phyloP scores from a whole-genome alignment of 2,329 filamentous ascomycete species.

The Colletotrichum melonis region DNA sequence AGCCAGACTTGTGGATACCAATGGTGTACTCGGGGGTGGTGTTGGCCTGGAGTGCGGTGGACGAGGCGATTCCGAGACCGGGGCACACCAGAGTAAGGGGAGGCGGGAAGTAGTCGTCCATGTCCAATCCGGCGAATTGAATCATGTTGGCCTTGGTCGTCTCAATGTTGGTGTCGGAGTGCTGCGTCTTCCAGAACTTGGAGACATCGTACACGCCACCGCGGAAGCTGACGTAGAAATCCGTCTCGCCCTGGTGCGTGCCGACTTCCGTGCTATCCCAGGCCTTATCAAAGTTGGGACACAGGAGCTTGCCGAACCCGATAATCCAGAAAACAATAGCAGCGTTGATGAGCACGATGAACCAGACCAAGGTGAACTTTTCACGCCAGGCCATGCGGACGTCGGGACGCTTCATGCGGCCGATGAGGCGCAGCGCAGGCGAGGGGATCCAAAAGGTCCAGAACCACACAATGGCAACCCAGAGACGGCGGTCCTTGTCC shows the following conservation, averaged over 20 bases:
- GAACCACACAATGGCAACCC: slow-evolving; percentile 86
- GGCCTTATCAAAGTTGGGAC: slow-evolving; percentile 91
- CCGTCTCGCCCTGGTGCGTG: slow-evolving; percentile 75
- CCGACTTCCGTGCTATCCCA: slow-evolving; percentile 80
- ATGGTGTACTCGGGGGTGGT: slow-evolving; percentile 65
- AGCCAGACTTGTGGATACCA: slow-evolving; percentile 79
- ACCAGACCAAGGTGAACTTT: slow-evolving; percentile 83
- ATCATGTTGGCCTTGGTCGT: slow-evolving; percentile 76
- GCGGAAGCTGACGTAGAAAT: slow-evolving; percentile 89
- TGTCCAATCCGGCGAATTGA: slow-evolving; percentile 79
- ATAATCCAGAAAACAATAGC: slow-evolving; percentile 93
- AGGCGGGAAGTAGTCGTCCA: slow-evolving; percentile 88
- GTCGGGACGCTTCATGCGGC: slow-evolving; percentile 97
- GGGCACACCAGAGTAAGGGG: slow-evolving; percentile 81
- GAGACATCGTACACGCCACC: slow-evolving; percentile 93
- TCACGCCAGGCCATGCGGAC: slow-evolving; percentile 98
- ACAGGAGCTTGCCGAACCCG: slow-evolving; percentile 84
- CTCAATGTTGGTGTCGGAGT: slow-evolving; percentile 78
- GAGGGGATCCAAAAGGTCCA: slow-evolving; percentile 97
- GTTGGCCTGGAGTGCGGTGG: slow-evolving; percentile 71
- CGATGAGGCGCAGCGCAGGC: slow-evolving; percentile 80
- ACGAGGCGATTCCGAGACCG: slow-evolving; percentile 72
- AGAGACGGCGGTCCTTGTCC: slow-evolving; percentile 74
- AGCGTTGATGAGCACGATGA: slow-evolving; percentile 86
- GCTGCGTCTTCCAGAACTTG: slow-evolving; percentile 86